phyloP scores from a whole-genome alignment of 2,329 filamentous ascomycete genomes.

The Fusarium fracticaudum region DNA sequence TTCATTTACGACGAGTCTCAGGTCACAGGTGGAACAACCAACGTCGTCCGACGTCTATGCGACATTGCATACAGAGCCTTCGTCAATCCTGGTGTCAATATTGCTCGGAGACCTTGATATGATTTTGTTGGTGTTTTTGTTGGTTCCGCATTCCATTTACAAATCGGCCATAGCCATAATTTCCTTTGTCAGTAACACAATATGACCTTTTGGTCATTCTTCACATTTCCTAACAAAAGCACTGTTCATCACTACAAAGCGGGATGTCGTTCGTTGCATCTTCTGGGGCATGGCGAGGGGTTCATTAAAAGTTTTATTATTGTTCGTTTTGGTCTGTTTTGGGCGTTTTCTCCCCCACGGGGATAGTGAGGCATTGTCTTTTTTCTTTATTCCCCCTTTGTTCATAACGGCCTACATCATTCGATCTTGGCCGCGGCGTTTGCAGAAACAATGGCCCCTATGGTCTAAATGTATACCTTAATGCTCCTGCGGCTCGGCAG shows the following conservation, averaged over 20 bases:
- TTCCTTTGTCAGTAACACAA: conserved; percentile 35
- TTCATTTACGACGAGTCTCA: conserved; percentile 74
- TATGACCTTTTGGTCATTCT: conserved; percentile 7
- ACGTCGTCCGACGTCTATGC: conserved; percentile 75
- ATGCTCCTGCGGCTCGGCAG: conserved; percentile 40
- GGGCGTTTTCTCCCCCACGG: conserved; percentile 40
- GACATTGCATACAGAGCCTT: conserved; percentile 72
- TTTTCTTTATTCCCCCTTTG: conserved; percentile 27
- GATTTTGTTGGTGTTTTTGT: background rate
- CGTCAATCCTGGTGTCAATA: conserved; percentile 62
- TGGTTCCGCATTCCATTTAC: background rate
- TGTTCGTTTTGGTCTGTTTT: conserved; percentile 22
- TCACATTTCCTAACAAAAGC: conserved; percentile 32
- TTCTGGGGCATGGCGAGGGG: conserved; percentile 49
- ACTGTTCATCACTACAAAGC: conserved; percentile 28
- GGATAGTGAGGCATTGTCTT: conserved; percentile 36
- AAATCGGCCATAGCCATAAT: conserved; percentile 12
- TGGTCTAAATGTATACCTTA: conserved; percentile 41
- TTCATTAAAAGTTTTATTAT: conserved; percentile 42
- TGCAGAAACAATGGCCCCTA: conserved; percentile 33
- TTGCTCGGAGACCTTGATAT: conserved; percentile 45
- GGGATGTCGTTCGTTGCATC: conserved; percentile 36
- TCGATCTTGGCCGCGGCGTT: conserved; percentile 35
- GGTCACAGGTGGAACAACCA: conserved; percentile 74
- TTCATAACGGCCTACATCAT: conserved; percentile 32